phyloP scores from a whole-genome alignment of 2,329 filamentous ascomycete species.

The Apiospora marii region DNA sequence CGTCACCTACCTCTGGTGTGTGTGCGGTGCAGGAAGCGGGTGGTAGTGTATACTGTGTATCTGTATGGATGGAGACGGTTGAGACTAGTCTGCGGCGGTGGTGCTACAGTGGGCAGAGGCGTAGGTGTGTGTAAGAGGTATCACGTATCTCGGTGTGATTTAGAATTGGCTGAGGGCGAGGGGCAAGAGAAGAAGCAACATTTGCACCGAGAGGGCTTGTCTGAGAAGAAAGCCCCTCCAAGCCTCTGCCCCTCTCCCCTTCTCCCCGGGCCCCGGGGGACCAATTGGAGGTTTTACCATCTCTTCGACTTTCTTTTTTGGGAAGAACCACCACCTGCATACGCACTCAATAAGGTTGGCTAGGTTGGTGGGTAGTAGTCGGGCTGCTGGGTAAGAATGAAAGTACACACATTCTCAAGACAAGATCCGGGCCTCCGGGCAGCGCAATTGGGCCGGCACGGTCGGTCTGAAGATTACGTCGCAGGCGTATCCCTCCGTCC shows the following conservation, averaged over 20 bases:
- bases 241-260: conserved; percentile 6
- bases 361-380: not conserved
- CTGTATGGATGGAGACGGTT: not conserved
- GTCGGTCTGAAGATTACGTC: conserved; percentile 6
- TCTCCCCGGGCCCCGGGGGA: not conserved
- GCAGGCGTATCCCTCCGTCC: not conserved
- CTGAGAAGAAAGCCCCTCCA: not conserved
- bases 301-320: not conserved
- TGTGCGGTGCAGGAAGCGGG: not conserved
- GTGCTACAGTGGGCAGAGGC: not conserved
- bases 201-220: not conserved
- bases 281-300: conserved; percentile 12
- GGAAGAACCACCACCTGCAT: conserved; percentile 16
- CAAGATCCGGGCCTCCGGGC: not conserved
- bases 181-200: not conserved
- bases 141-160: not conserved
- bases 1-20: not conserved
- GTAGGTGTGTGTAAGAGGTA: not conserved
- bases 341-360: conserved; percentile 12
- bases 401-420: not conserved
- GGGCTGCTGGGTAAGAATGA: not conserved
- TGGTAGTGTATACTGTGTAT: conserved; percentile 1
- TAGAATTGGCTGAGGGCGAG: not conserved
- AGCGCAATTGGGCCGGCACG: not conserved
- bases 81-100: conserved; percentile 7